A percentile compares a stretch with the other conserved stretches of the same genome.
These are phyloP conservation scores for Pyropia yezoensis DNA, from an alignment of 23 red algal species.

Conservation along the genomic window DNA sequence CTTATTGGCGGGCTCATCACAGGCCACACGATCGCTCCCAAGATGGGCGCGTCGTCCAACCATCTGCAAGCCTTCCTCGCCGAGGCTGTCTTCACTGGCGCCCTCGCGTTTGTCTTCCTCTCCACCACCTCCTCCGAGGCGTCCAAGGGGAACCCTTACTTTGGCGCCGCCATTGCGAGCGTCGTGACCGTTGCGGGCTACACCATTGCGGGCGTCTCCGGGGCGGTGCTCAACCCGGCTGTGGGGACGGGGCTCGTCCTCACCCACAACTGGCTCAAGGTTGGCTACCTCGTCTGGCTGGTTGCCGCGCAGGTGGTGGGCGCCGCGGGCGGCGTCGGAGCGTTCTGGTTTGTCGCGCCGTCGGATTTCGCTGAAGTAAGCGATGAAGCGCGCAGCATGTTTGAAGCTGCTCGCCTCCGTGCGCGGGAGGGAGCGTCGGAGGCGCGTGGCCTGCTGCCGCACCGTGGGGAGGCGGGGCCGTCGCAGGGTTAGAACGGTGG, in stretches of 20 bases:
- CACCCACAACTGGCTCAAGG: conserved; percentile 39
- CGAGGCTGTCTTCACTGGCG: conserved; percentile 43
- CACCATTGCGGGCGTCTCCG: conserved; percentile 29
- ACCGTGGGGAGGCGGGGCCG: too few species aligned
- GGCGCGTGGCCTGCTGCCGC: too few species aligned
- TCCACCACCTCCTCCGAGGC: conserved; percentile 25
- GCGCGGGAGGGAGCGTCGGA: too few species aligned
- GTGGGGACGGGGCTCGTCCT: conserved; percentile 35
- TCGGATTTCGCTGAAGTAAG: conserved; percentile 56
- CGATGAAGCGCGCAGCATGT: conserved; percentile 17
- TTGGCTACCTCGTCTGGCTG: conserved; percentile 36
- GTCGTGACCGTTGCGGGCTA: conserved; percentile 26
- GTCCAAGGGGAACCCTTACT: conserved; percentile 52
- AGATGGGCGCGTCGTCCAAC: conserved; percentile 14
- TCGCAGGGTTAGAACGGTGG: too few species aligned
- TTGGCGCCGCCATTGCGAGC: conserved; percentile 43
- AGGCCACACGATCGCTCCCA: conserved; percentile 16
- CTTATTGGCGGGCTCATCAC: conserved; percentile 40
- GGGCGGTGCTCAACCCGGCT: conserved; percentile 58
- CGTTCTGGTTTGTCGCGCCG: conserved; percentile 51
- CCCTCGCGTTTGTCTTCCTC: conserved; percentile 48
- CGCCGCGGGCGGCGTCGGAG: conserved; percentile 13
- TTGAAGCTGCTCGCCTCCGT: too few species aligned
- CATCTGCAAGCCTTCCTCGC: conserved; percentile 64
- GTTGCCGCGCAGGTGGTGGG: conserved; percentile 39